These are phyloP conservation scores for Sporodiniella umbellata DNA, from an alignment of 371 early-diverging fungal genomes.

Conservation along the genomic window DNA sequence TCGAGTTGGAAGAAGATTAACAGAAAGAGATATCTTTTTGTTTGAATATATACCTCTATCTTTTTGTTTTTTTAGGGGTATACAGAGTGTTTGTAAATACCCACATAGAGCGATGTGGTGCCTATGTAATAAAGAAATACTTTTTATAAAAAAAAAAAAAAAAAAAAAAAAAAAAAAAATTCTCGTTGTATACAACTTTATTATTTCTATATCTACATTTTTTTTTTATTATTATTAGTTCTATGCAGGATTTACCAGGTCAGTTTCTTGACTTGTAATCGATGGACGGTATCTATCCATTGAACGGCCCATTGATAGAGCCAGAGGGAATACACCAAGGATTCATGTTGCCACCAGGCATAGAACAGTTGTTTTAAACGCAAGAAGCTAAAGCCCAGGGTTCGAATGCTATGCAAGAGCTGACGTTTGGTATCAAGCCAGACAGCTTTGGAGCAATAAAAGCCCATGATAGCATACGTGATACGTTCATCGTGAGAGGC, in stretches of 20 bases:
- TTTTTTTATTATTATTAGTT: not conserved
- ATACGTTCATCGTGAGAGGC: slow-evolving; percentile 32
- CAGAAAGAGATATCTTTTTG: too few relatives aligned
- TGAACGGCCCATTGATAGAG: slow-evolving; percentile 21
- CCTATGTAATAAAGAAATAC: too few relatives aligned
- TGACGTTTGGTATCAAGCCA: slow-evolving; percentile 32
- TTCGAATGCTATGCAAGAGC: slow-evolving; percentile 27
- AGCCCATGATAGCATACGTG: slow-evolving; percentile 58
- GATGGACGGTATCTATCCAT: too few relatives aligned
- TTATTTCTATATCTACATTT: too few relatives aligned
- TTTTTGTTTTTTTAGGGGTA: too few relatives aligned
- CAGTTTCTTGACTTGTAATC: too few relatives aligned
- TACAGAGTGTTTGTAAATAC: too few relatives aligned
- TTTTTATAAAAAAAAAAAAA: not conserved
- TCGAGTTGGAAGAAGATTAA: slow-evolving; percentile 17
- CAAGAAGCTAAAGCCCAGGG: slow-evolving; percentile 23
- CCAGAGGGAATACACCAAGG: slow-evolving; percentile 31
- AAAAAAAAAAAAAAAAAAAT: not conserved
- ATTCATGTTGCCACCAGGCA: slow-evolving; percentile 46
- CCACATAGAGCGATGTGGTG: too few relatives aligned
- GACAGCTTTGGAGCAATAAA: slow-evolving; percentile 55
- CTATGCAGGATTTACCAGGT: slow-evolving; percentile 1
- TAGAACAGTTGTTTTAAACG: slow-evolving; percentile 24
- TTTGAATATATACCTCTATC: too few relatives aligned
- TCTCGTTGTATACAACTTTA: not conserved